phyloP scores from a whole-genome alignment of 1,284 basidiomycete genomes.

The Marasmius fiardii region DNA sequence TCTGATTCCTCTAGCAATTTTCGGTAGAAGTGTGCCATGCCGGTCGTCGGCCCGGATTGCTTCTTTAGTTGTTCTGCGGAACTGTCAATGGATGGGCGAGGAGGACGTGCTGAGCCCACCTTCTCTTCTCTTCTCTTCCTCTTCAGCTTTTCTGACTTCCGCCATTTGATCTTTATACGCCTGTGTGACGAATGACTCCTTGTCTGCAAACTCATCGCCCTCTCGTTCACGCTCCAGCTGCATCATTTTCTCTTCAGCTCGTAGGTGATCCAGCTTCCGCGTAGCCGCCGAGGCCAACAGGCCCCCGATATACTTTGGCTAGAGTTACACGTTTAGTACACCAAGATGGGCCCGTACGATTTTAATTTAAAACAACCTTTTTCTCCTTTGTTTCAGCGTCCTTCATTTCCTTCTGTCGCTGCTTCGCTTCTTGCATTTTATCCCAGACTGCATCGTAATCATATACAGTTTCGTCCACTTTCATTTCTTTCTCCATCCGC shows the following conservation, averaged over 20 bases:
- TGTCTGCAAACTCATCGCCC: slow-evolving; percentile 92
- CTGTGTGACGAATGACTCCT: slow-evolving; percentile 95
- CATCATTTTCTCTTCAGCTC: slow-evolving; percentile 98
- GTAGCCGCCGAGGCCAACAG: slow-evolving; percentile 85
- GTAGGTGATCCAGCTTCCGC: slow-evolving; percentile 84
- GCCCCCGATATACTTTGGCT: slow-evolving; percentile 93
- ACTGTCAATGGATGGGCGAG: slow-evolving; percentile 6
- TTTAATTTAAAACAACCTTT: slow-evolving; percentile 52
- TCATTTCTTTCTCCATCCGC: slow-evolving; percentile 72
- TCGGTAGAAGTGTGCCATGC: slow-evolving; percentile 87
- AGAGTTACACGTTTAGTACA: slow-evolving; percentile 15
- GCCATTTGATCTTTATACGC: slow-evolving; percentile 98
- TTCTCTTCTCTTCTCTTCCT: slow-evolving; percentile 84
- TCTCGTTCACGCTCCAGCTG: slow-evolving; percentile 90
- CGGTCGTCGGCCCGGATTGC: slow-evolving; percentile 54
- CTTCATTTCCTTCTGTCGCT: slow-evolving; percentile 69
- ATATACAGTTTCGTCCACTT: slow-evolving; percentile 82
- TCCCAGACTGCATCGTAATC: slow-evolving; percentile 98
- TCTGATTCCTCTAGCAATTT: slow-evolving; percentile 80
- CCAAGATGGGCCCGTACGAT: slow-evolving; percentile 3
- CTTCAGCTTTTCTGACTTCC: slow-evolving; percentile 86
- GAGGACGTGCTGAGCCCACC: slow-evolving; percentile 45
- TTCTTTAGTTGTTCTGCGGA: slow-evolving; percentile 61
- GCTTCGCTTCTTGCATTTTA: slow-evolving; percentile 87
- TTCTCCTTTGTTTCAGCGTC: slow-evolving; percentile 69